These are phyloP conservation scores for Boletus tylopilopsis DNA, from an alignment of 768 basidiomycete species.

Conservation along the genomic window DNA sequence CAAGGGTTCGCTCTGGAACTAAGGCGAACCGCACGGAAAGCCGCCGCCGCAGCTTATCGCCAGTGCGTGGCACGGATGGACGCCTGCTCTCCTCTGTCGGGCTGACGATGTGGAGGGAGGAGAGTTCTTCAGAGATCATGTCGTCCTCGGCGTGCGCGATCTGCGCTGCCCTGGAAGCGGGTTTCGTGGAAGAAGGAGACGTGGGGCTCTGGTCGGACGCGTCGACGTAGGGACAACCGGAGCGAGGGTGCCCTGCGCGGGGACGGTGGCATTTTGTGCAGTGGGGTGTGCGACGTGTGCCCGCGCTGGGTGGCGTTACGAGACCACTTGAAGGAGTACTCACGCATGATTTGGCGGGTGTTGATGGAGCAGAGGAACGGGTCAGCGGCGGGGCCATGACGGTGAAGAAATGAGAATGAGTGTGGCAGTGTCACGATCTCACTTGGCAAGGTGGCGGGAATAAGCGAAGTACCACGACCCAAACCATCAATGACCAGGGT, in stretches of 20 bases:
- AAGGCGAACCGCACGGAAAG: conserved; percentile 31
- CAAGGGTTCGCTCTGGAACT: conserved; percentile 40
- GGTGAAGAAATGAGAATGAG: not conserved
- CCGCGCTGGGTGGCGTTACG: conserved; percentile 31
- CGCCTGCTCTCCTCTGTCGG: conserved; percentile 17
- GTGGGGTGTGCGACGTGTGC: conserved; percentile 49
- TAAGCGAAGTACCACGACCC: too few relatives aligned
- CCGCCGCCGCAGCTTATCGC: conserved; percentile 16
- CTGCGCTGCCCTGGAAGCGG: not conserved
- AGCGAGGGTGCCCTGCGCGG: conserved; percentile 56
- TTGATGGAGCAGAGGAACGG: conserved; percentile 31
- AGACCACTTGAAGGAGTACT: conserved; percentile 4
- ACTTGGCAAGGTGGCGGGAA: too few relatives aligned
- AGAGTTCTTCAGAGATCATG: conserved; percentile 40
- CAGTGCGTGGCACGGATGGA: conserved; percentile 2
- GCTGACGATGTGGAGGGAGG: conserved; percentile 42
- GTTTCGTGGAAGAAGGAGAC: conserved; percentile 13
- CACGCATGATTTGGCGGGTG: conserved; percentile 22
- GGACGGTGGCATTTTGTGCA: conserved; percentile 57
- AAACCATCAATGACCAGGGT: too few relatives aligned
- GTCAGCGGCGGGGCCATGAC: conserved; percentile 24
- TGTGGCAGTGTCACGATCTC: not conserved
- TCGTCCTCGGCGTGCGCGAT: conserved; percentile 15
- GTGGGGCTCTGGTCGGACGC: conserved; percentile 17
- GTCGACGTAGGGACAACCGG: conserved; percentile 51